These are phyloP conservation scores for Elsinoe perseae DNA, from an alignment of 2,329 filamentous ascomycete genomes.

Conservation along the genomic window DNA sequence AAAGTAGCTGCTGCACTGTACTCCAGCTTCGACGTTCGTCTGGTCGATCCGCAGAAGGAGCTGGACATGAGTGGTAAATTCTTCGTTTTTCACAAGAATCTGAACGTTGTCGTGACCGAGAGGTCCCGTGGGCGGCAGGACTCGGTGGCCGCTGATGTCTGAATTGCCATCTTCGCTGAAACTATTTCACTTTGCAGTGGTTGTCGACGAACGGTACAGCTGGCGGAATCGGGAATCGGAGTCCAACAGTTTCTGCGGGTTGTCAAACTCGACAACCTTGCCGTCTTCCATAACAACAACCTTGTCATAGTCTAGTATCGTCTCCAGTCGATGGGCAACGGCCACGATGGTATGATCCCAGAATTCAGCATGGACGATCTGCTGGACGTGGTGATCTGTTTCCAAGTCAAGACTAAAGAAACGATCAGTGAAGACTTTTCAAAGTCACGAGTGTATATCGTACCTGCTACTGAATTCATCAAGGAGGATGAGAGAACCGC, in stretches of 20 bases:
- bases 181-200: background rate
- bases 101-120: background rate
- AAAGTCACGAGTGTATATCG: too few relatives aligned
- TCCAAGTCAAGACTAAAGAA: constrained; percentile 5
- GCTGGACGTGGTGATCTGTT: background rate
- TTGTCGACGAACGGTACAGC: background rate
- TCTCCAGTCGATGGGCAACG: constrained; percentile 50
- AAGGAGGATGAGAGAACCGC: constrained; percentile 35
- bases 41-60: background rate
- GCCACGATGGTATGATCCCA: constrained; percentile 51
- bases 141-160: background rate
- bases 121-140: background rate
- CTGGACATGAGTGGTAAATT: background rate
- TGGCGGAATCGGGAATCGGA: background rate
- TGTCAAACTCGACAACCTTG: constrained; percentile 36
- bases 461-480: constrained; percentile 23
- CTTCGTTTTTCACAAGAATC: background rate
- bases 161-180: background rate
- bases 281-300: constrained; percentile 47
- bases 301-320: constrained; percentile 46
- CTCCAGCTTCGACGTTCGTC: background rate
- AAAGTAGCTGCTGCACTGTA: background rate
- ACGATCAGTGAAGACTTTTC: background rate
- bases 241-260: constrained; percentile 21
- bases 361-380: constrained; percentile 34